Evolutionary conservation across 768 basidiomycete species (phyloP).

Genomic region (Austroboletus eburneus): DNA sequence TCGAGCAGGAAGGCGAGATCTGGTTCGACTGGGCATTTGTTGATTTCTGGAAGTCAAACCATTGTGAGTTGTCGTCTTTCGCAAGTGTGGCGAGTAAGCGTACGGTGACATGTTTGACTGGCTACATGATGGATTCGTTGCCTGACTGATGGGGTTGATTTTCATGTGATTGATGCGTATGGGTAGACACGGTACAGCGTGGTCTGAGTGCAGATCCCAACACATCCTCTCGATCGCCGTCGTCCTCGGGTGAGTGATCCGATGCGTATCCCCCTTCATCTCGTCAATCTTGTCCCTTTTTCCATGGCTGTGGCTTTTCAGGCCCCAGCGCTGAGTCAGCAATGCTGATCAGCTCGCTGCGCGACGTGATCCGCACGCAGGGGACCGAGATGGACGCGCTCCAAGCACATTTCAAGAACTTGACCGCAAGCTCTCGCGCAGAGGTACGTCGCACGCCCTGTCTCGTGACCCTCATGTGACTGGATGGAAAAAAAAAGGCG

Average conservation of each 20-base stretch:
- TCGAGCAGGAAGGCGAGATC: constrained; percentile 70
- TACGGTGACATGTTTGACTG: background rate
- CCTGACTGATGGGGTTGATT: too few relatives aligned
- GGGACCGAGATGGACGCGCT: constrained; percentile 73
- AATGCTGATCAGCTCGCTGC: constrained; percentile 78
- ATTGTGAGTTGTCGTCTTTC: constrained; percentile 54
- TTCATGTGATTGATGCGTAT: too few relatives aligned
- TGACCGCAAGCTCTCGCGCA: constrained; percentile 31
- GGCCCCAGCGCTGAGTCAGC: constrained; percentile 73
- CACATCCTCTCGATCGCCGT: constrained; percentile 47
- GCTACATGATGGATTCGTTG: too few relatives aligned
- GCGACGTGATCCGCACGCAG: constrained; percentile 79
- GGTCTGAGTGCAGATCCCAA: constrained; percentile 69
- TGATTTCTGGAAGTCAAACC: constrained; percentile 98
- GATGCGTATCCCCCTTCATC: background rate
- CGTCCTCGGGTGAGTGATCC: constrained; percentile 45
- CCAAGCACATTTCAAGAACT: constrained; percentile 52
- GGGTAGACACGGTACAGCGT: constrained; percentile 69
- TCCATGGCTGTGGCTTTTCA: constrained; percentile 18
- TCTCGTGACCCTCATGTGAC: too few relatives aligned
- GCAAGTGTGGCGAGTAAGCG: too few relatives aligned
- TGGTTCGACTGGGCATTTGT: constrained; percentile 99
- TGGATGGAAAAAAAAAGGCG: constrained; percentile 30
- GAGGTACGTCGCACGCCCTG: constrained; percentile 36
- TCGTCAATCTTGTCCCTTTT: background rate